These are phyloP conservation scores for Mortierella sp. DNA, from an alignment of 371 early-diverging fungal genomes.

Conservation along the genomic window DNA sequence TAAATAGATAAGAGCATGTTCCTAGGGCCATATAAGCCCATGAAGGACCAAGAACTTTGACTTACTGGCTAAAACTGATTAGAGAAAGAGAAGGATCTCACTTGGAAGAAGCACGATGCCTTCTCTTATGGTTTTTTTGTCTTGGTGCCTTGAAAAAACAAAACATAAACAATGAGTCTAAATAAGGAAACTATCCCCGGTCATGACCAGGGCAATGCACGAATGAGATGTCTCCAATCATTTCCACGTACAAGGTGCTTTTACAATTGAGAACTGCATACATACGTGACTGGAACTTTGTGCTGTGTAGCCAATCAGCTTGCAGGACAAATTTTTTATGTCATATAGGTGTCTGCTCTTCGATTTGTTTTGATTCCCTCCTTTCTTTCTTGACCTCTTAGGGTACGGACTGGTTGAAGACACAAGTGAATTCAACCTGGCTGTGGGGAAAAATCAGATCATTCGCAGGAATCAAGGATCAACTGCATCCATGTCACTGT, in stretches of 20 bases:
- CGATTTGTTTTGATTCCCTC: conserved; percentile 49
- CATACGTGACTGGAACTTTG: background rate
- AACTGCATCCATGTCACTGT: background rate
- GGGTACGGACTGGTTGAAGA: conserved; percentile 35
- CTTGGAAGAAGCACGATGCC: conserved; percentile 14
- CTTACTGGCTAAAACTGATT: conserved; percentile 53
- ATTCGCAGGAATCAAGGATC: background rate
- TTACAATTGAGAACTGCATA: background rate
- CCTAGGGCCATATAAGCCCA: no score
- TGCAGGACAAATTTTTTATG: conserved; percentile 1
- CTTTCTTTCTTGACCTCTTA: conserved; percentile 57
- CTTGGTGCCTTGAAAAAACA: background rate
- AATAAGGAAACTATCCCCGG: conserved; percentile 6
- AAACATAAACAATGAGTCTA: background rate
- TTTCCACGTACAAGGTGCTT: no score
- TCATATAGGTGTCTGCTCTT: background rate
- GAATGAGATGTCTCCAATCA: no score
- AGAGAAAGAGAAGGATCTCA: conserved; percentile 54
- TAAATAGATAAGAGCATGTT: no score
- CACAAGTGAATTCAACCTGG: background rate
- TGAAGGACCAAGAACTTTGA: conserved; percentile 6
- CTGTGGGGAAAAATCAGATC: background rate
- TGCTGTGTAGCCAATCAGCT: conserved; percentile 6
- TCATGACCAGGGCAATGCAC: no score
- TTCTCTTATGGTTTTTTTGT: background rate